phyloP scores from a whole-genome alignment of 2,329 filamentous ascomycete genomes.

The Aureobasidium melanogenum region DNA sequence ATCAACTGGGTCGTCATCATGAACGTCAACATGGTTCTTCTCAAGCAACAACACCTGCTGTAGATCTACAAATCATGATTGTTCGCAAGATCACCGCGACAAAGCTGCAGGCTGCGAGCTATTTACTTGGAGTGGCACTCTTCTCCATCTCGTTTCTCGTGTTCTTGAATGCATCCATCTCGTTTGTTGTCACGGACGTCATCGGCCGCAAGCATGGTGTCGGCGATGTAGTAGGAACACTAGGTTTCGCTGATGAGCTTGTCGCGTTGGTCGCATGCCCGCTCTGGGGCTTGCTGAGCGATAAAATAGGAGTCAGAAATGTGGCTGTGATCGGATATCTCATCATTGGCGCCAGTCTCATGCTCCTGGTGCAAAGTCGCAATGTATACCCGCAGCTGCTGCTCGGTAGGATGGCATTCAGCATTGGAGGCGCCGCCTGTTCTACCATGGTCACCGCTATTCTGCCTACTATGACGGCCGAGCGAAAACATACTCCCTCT shows the following conservation, averaged over 20 bases:
- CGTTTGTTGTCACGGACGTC: constrained; percentile 76
- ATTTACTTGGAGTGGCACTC: constrained; percentile 72
- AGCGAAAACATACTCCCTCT: constrained; percentile 2
- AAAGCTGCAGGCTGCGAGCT: constrained; percentile 53
- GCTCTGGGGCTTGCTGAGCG: constrained; percentile 67
- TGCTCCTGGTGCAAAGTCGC: constrained; percentile 73
- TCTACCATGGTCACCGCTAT: constrained; percentile 96
- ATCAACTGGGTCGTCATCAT: background rate
- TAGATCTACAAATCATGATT: background rate
- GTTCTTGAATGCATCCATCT: constrained; percentile 76
- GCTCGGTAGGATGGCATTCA: constrained; percentile 77
- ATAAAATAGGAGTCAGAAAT: constrained; percentile 62
- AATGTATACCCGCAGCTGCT: constrained; percentile 86
- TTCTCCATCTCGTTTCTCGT: constrained; percentile 86
- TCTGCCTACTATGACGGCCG: constrained; percentile 58
- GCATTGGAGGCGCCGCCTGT: constrained; percentile 72
- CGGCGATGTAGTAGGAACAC: constrained; percentile 72
- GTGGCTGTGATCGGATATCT: constrained; percentile 65
- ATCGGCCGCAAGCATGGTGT: constrained; percentile 65
- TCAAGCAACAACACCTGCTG: background rate
- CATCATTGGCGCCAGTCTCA: constrained; percentile 68
- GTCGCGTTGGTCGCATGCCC: constrained; percentile 75
- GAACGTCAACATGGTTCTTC: background rate
- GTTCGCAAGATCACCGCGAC: constrained; percentile 38
- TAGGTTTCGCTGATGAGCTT: constrained; percentile 77